Conservation (phyloP, 108 stramenopile genomes). For the Stephanodiscus minutulus region DNA sequence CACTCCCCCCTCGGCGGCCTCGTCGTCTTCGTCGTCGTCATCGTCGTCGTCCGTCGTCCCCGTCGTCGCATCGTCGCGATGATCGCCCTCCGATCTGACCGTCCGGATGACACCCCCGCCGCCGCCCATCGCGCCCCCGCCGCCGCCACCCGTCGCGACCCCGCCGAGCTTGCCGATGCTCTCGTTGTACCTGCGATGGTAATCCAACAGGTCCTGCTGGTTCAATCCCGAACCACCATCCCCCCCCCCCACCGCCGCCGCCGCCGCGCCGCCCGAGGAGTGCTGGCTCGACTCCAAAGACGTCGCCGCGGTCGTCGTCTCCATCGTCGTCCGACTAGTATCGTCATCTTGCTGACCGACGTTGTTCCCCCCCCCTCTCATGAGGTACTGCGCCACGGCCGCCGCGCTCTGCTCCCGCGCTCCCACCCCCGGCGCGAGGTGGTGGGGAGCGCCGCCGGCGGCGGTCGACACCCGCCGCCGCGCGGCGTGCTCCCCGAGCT, state of each 20-base stretch:
- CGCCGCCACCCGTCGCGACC: neutral
- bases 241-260: neutral
- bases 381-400: conserved; percentile 51
- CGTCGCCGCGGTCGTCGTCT: neutral
- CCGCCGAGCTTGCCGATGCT: neutral
- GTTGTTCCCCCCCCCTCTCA: conserved; percentile 19
- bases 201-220: neutral
- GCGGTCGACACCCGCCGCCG: conserved; percentile 5
- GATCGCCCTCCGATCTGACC: conserved; percentile 30
- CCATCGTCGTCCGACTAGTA: neutral
- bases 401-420: conserved; percentile 42
- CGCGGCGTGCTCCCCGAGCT: conserved; percentile 28
- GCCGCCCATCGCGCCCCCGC: conserved; percentile 1
- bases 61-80: neutral
- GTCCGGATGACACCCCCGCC: conserved; percentile 7
- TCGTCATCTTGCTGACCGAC: neutral
- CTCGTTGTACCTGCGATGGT: neutral
- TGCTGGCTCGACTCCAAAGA: neutral
- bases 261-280: no score
- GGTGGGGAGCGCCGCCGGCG: neutral
- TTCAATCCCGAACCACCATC: neutral
- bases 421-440: no score
- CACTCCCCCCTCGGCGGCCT: conserved; percentile 37
- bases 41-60: neutral
- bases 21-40: neutral